These are phyloP conservation scores for Penicillium sp. DNA, from an alignment of 2,329 filamentous ascomycete genomes.

Conservation along the genomic window DNA sequence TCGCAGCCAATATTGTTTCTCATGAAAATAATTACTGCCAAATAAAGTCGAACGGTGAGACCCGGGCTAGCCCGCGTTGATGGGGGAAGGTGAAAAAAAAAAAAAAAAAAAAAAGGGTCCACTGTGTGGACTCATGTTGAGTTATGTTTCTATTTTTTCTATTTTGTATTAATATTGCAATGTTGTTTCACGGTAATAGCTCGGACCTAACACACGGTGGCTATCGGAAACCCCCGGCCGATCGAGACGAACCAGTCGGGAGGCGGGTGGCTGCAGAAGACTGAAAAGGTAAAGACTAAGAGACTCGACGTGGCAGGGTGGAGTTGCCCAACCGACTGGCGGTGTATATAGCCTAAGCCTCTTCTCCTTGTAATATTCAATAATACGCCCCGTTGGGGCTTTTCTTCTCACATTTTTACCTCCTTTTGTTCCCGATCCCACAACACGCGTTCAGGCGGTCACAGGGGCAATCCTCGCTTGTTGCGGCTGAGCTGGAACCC, in stretches of 20 bases:
- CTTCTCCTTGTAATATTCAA: neutral
- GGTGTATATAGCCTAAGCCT: constrained; percentile 10
- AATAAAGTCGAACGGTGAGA: neutral
- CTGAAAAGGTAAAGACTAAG: constrained; percentile 17
- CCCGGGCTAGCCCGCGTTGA: neutral
- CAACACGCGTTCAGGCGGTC: neutral
- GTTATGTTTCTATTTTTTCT: too few relatives aligned
- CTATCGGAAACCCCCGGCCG: constrained; percentile 4
- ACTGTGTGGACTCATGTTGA: neutral
- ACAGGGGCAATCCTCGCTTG: neutral
- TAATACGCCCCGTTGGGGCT: neutral
- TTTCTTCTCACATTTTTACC: neutral
- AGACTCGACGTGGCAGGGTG: constrained; percentile 17
- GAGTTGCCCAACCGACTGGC: constrained; percentile 20
- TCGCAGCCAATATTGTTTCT: constrained; percentile 3
- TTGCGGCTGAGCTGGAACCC: neutral
- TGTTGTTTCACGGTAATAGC: neutral
- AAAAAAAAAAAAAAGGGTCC: neutral
- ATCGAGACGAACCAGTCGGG: constrained; percentile 13
- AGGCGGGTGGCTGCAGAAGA: constrained; percentile 49
- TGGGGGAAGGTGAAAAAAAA: neutral
- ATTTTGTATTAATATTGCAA: too few relatives aligned
- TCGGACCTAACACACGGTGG: neutral
- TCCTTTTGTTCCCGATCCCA: neutral
- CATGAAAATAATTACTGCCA: neutral